Evolutionary conservation across 164 flowering plant genomes (phyloP).

Genomic region (Euptelea pleiosperma): DNA sequence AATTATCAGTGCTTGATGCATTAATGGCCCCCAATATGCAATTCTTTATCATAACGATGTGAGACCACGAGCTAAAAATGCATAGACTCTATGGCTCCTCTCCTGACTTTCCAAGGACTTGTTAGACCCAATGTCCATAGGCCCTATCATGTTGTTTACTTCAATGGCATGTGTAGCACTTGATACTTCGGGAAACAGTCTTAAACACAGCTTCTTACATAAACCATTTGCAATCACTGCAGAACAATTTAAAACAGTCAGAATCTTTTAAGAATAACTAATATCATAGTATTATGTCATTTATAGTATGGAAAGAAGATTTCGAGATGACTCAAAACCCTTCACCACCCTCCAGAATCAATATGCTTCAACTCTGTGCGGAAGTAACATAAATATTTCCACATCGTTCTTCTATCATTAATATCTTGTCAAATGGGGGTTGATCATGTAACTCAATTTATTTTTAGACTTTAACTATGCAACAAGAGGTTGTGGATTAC

Average conservation of each 20-base stretch:
- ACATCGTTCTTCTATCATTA: no score
- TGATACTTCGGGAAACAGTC: conserved; percentile 54
- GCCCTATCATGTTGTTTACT: conserved; percentile 7
- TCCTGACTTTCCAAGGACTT: conserved; percentile 30
- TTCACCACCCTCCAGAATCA: no score
- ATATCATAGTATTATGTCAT: no score
- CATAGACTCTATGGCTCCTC: conserved; percentile 56
- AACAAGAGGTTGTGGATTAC: no score
- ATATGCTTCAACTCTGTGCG: no score
- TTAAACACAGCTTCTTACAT: conserved; percentile 57
- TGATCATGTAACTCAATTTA: no score
- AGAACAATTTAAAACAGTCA: conserved; percentile 15
- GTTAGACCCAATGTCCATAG: conserved; percentile 29
- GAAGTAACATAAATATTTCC: no score
- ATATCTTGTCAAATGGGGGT: no score
- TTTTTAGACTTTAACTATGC: no score
- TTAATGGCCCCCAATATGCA: conserved; percentile 50
- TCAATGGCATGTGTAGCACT: conserved; percentile 33
- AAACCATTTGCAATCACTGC: conserved; percentile 71
- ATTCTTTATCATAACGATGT: conserved; percentile 15
- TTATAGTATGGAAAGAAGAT: no score
- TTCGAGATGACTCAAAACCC: no score
- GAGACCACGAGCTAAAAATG: conserved; percentile 46
- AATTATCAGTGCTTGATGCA: conserved; percentile 92
- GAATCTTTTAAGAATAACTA: background rate